Conservation (phyloP, 768 basidiomycete species). For the Galerina marginata region DNA sequence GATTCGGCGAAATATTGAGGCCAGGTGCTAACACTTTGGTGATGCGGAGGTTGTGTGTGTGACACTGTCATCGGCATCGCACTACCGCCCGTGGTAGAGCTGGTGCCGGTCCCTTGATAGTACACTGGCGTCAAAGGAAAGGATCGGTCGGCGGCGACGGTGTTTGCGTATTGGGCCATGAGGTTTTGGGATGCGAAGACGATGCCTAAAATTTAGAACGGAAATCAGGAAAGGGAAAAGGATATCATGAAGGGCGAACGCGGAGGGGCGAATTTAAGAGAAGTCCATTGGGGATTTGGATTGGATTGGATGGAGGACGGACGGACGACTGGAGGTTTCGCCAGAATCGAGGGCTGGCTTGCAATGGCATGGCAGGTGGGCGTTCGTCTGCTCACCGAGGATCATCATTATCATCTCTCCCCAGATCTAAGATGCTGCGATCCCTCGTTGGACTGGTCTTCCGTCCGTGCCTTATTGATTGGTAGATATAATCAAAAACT, state of each 20-base stretch:
- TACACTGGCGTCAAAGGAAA: constrained; percentile 15
- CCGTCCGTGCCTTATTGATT: constrained; percentile 23
- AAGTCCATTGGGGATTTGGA: constrained; percentile 17
- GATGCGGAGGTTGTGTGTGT: constrained; percentile 8
- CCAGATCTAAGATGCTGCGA: constrained; percentile 26
- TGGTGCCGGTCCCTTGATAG: constrained; percentile 12
- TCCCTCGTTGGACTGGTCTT: constrained; percentile 8
- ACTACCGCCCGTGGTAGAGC: neutral
- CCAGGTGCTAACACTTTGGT: constrained; percentile 16
- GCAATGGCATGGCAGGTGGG: constrained; percentile 31
- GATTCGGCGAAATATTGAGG: constrained; percentile 19
- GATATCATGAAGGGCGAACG: constrained; percentile 20
- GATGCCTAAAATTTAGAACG: constrained; percentile 14
- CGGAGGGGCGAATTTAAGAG: constrained; percentile 26
- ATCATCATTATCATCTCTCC: constrained; percentile 37
- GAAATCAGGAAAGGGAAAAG: constrained; percentile 24
- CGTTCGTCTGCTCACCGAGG: constrained; percentile 38
- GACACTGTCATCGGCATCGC: constrained; percentile 10
- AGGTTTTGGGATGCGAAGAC: neutral
- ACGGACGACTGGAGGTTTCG: constrained; percentile 28
- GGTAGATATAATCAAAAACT: constrained; percentile 15
- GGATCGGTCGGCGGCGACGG: constrained; percentile 14
- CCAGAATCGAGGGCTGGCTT: constrained; percentile 29
- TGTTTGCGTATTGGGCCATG: constrained; percentile 24
- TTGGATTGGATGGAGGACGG: constrained; percentile 27